These are phyloP conservation scores for Cercospora beticola DNA, from an alignment of 2,329 filamentous ascomycete species.

Conservation along the genomic window DNA sequence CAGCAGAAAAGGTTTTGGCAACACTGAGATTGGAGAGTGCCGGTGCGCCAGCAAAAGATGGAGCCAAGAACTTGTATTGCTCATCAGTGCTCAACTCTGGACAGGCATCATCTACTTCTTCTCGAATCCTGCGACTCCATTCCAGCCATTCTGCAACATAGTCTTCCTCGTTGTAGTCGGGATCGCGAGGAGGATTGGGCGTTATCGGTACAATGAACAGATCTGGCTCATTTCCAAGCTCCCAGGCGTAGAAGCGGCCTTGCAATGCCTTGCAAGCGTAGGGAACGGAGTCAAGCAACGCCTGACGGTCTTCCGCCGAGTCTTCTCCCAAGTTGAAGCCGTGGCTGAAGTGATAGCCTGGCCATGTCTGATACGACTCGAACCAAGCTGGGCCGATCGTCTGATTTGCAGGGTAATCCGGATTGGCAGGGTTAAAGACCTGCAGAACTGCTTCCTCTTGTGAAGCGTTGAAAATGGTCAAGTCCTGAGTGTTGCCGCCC, in stretches of 20 bases:
- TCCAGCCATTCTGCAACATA: conserved; percentile 61
- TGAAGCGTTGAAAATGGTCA: conserved; percentile 58
- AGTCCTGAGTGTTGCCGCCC: conserved; percentile 66
- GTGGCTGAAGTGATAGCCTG: conserved; percentile 57
- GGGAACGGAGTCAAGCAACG: conserved; percentile 55
- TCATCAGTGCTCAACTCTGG: conserved; percentile 47
- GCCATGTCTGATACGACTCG: conserved; percentile 61
- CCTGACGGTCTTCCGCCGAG: conserved; percentile 51
- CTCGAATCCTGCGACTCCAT: conserved; percentile 53
- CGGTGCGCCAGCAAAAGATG: conserved; percentile 55
- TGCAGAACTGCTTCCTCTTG: conserved; percentile 54
- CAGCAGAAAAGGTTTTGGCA: conserved; percentile 51
- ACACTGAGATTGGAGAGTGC: conserved; percentile 52
- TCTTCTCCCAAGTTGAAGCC: conserved; percentile 62
- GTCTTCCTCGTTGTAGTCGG: conserved; percentile 52
- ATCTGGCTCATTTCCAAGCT: conserved; percentile 66
- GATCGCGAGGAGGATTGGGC: conserved; percentile 48
- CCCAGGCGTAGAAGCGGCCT: conserved; percentile 57
- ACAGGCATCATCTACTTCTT: conserved; percentile 50
- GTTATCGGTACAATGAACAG: conserved; percentile 55
- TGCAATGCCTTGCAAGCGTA: conserved; percentile 58
- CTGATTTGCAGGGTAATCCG: conserved; percentile 61
- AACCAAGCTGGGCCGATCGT: conserved; percentile 62
- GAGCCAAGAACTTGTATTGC: conserved; percentile 55
- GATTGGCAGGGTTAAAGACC: conserved; percentile 49